Conservation (phyloP, 352 stramenopile genomes). For the Globisporangium rhizosaccharum region DNA sequence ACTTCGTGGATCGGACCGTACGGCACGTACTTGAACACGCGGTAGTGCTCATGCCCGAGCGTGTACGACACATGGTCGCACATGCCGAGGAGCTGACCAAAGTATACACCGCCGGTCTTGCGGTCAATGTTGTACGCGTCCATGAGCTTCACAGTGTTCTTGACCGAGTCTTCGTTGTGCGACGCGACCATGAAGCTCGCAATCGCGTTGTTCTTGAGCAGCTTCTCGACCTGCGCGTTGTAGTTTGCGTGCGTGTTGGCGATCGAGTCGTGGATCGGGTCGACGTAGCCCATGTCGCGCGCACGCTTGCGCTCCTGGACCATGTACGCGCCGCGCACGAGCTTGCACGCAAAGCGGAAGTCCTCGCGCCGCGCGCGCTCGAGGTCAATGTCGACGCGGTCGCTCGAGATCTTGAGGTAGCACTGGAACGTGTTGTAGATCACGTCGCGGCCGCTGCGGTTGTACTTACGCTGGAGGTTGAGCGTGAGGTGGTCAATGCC, state of each 20-base stretch:
- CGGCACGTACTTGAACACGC: conserved; percentile 97
- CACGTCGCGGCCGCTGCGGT: conserved; percentile 73
- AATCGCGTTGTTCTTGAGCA: conserved; percentile 83
- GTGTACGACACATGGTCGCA: conserved; percentile 96
- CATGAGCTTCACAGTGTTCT: conserved; percentile 92
- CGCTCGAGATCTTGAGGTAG: conserved; percentile 93
- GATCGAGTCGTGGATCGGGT: conserved; percentile 92
- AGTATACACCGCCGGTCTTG: conserved; percentile 82
- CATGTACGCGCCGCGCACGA: conserved; percentile 98
- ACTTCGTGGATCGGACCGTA: conserved; percentile 96
- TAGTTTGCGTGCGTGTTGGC: conserved; percentile 95
- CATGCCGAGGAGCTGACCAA: conserved; percentile 98
- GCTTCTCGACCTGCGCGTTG: conserved; percentile 85
- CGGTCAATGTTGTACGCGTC: conserved; percentile 82
- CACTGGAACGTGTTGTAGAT: conserved; percentile 99
- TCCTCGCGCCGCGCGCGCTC: conserved; percentile 87
- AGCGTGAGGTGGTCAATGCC: conserved; percentile 94
- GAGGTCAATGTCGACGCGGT: conserved; percentile 90
- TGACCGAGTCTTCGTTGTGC: conserved; percentile 95
- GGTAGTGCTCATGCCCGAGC: conserved; percentile 89
- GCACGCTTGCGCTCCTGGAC: conserved; percentile 92
- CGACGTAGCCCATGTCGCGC: conserved; percentile 62
- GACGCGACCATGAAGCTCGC: conserved; percentile 97
- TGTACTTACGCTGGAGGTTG: conserved; percentile 88
- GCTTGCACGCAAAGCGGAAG: conserved; percentile 95